A percentile compares a stretch with the other conserved stretches of the same genome.
phyloP scores from a whole-genome alignment of 2,329 filamentous ascomycete genomes.

The Colletotrichum sp. region DNA sequence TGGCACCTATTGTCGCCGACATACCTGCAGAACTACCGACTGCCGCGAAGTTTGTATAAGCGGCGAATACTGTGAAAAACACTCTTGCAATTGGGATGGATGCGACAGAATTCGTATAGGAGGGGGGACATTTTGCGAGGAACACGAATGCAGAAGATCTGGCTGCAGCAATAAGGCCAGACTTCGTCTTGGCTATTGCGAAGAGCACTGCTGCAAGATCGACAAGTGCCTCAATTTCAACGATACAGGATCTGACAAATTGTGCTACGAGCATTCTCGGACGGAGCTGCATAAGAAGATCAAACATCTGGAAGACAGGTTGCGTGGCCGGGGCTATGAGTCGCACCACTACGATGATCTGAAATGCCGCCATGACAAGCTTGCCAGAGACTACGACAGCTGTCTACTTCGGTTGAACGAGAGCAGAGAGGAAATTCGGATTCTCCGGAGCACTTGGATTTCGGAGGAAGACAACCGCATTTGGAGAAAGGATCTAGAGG shows the following conservation, averaged over 20 bases:
- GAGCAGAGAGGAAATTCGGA: neutral
- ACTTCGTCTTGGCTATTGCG: constrained; percentile 4
- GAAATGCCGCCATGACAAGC: constrained; percentile 4
- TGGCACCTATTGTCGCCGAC: constrained; percentile 5
- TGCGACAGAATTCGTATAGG: neutral
- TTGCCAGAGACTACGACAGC: constrained; percentile 7
- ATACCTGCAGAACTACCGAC: constrained; percentile 4
- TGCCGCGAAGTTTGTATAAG: constrained; percentile 1
- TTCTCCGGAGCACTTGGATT: constrained; percentile 1
- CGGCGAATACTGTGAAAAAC: neutral
- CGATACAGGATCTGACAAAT: neutral
- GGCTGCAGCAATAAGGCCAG: neutral
- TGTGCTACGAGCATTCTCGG: constrained; percentile 15
- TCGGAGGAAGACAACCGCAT: constrained; percentile 7
- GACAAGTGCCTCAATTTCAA: constrained; percentile 11
- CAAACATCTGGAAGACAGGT: constrained; percentile 3
- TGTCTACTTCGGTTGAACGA: neutral
- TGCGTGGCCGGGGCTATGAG: neutral
- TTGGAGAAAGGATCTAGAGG: constrained; percentile 10
- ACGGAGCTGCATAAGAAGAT: neutral
- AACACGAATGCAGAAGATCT: constrained; percentile 8
- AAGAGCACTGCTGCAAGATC: constrained; percentile 16
- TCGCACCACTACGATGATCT: neutral
- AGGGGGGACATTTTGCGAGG: neutral
- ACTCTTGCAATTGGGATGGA: constrained; percentile 2